A percentile compares a stretch with the other conserved stretches of the same genome.
Evolutionary conservation across 305 asterid genomes (phyloP).

Genomic region (Fraxinus paxiana): DNA sequence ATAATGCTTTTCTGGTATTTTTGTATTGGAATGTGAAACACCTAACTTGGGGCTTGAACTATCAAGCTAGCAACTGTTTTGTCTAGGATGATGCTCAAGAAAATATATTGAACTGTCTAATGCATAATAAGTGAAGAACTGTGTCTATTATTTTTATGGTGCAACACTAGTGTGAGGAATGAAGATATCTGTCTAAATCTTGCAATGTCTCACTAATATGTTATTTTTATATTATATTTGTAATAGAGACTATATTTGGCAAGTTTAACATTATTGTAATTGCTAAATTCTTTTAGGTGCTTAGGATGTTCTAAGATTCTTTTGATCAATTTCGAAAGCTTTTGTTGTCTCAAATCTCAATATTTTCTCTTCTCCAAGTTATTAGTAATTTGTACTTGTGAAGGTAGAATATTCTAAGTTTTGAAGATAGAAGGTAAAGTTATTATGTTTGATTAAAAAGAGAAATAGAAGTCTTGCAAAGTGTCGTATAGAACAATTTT

Average conservation of each 20-base stretch:
- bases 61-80: background rate
- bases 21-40: slow-evolving; percentile 6
- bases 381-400: background rate
- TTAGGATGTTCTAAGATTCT: background rate
- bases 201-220: background rate
- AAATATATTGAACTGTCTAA: background rate
- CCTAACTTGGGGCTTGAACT: slow-evolving; percentile 16
- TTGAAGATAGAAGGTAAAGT: background rate
- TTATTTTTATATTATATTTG: background rate
- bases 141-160: background rate
- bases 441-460: background rate
- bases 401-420: background rate
- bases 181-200: background rate
- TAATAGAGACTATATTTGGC: background rate
- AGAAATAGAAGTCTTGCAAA: background rate
- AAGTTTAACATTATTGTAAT: background rate
- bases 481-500: background rate
- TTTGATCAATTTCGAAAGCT: background rate
- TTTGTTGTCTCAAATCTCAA: background rate
- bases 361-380: slow-evolving; percentile 1
- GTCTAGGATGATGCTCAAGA: background rate
- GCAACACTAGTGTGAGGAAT: background rate
- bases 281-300: background rate
- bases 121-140: background rate
- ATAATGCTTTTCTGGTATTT: background rate